Evolutionary conservation across 192 early-diverging fungal species (phyloP), one percentile per base, ranked within the genome.

Genomic region (Haplosporangium gracile): DNA sequence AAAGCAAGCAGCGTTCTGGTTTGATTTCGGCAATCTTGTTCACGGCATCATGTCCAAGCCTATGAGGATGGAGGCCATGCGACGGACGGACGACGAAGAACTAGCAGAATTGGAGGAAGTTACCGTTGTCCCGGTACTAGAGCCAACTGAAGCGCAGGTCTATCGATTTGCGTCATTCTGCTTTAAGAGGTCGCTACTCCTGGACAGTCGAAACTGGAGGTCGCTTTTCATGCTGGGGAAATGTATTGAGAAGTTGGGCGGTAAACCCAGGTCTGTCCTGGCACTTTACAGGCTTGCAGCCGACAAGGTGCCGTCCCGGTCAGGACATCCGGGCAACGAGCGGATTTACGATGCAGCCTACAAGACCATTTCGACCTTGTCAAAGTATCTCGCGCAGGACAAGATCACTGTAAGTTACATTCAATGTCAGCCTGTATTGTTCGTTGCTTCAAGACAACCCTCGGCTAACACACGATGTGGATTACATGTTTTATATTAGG

Each of bases 261-360:
- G 88, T 34, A 84, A 80, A 11, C 87, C 92, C 0, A 68, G 74
- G n/a, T 89, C 89, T 82, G 88, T 90, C 1, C 32, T 91, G 29
- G 63, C 85, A 38, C 77, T 89, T 32, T 91, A 89, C 39, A 82
- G 82, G 32, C 36, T 88, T 18, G 87, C 91, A 13, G 75, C 84
- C 5, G 79, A 83, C 29, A 71, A 70, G 40, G 86, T 87, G 22
- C 81, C 84, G 15, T 76, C 75, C 68, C 76, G 80, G 43, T 80
- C 87, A 71, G 76, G 88, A 10, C 87, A 88, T 40, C 85, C 79
- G 38, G 89, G 89, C 29, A 89, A 92, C 70, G 94, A 95, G 76
- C 91, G 73, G 45, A 92, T 93, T 29, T 85, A 94, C 43, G 94
- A 96, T 68, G 90, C 94, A 22, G 84, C 83, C 1, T 92, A 93